Conservation (phyloP, 2,329 filamentous ascomycete species). For the Sarocladium strictum region DNA sequence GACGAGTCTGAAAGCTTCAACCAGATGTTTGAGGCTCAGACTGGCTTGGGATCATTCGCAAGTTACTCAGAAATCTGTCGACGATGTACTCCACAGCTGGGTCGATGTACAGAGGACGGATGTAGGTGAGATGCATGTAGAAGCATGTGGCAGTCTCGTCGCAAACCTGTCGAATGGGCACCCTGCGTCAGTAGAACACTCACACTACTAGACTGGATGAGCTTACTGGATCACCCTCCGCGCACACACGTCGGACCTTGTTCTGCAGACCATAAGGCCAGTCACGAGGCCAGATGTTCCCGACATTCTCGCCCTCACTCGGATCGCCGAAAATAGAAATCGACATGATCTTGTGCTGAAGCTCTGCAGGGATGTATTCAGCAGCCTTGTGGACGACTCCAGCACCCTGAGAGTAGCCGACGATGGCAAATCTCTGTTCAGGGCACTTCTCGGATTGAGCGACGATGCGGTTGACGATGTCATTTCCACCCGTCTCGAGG, state of each 20-base stretch:
- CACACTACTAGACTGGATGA: background rate
- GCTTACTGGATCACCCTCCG: constrained; percentile 11
- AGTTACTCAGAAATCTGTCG: background rate
- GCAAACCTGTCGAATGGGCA: constrained; percentile 2
- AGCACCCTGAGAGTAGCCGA: constrained; percentile 15
- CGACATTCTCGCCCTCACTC: background rate
- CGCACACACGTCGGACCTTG: constrained; percentile 11
- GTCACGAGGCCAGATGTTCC: background rate
- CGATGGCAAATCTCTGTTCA: constrained; percentile 12
- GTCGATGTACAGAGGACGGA: constrained; percentile 10
- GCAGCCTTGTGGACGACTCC: constrained; percentile 11
- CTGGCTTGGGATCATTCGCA: background rate
- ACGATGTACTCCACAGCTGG: constrained; percentile 9
- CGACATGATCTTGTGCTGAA: constrained; percentile 10
- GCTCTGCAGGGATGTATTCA: background rate
- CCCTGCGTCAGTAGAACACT: background rate
- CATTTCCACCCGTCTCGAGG: constrained; percentile 7
- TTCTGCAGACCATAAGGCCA: constrained; percentile 10
- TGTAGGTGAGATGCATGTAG: constrained; percentile 11
- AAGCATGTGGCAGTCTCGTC: constrained; percentile 8
- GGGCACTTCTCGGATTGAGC: constrained; percentile 11
- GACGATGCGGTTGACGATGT: constrained; percentile 11
- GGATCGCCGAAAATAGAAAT: constrained; percentile 14
- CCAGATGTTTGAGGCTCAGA: background rate
- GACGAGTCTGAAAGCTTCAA: background rate